Conservation (phyloP, 2,329 filamentous ascomycete species). For the Xylariaceae sp. region DNA sequence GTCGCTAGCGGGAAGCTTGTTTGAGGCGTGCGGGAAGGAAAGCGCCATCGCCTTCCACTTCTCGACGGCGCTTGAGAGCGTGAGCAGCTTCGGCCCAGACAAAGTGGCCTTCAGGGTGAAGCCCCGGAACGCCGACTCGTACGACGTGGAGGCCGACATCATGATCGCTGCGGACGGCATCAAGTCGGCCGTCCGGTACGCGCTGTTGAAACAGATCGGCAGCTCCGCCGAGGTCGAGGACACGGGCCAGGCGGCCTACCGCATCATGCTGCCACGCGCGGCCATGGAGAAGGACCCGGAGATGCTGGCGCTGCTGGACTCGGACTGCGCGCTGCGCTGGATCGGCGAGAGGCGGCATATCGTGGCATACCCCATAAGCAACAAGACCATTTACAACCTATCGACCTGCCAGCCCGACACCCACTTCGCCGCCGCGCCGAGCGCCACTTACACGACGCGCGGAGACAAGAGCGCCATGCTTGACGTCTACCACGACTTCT, state of each 20-base stretch:
- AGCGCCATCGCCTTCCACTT: conserved; percentile 64
- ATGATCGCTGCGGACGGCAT: conserved; percentile 52
- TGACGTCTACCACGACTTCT: conserved; percentile 56
- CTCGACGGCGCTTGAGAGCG: conserved; percentile 46
- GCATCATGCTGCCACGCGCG: conserved; percentile 67
- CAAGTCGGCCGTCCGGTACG: conserved; percentile 45
- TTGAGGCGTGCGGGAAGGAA: conserved; percentile 62
- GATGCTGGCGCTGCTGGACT: conserved; percentile 60
- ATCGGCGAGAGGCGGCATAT: conserved; percentile 71
- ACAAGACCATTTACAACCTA: conserved; percentile 60
- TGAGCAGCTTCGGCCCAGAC: conserved; percentile 52
- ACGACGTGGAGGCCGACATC: conserved; percentile 48
- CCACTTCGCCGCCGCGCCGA: conserved; percentile 53
- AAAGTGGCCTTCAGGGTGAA: conserved; percentile 53
- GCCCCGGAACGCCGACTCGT: conserved; percentile 50
- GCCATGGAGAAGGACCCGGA: conserved; percentile 64
- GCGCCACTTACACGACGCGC: conserved; percentile 57
- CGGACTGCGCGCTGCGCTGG: conserved; percentile 66
- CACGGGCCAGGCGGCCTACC: conserved; percentile 72
- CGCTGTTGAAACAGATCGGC: conserved; percentile 50
- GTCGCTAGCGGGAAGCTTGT: conserved; percentile 64
- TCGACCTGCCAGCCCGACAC: conserved; percentile 57
- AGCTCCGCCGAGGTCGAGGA: conserved; percentile 54
- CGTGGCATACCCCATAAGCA: conserved; percentile 69
- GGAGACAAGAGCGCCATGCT: conserved; percentile 58